Evolutionary conservation across 257 asterid genomes (phyloP).

Genomic region (Nicotiana tabacum): DNA sequence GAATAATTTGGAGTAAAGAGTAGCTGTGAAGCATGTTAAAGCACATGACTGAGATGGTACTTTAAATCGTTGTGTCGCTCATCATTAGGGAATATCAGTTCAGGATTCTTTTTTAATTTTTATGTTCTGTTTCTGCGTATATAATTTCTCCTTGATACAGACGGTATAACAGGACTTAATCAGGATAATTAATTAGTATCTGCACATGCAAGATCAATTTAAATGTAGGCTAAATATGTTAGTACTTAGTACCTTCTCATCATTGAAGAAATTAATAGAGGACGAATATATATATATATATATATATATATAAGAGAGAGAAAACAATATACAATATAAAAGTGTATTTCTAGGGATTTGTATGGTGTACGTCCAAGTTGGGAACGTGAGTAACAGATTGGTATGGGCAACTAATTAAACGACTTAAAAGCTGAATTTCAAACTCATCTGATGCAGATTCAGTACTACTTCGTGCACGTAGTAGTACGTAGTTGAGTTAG

Average conservation of each 20-base stretch:
- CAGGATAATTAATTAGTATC: background rate
- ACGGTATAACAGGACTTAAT: background rate
- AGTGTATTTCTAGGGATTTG: background rate
- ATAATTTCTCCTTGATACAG: background rate
- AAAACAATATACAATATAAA: too few species aligned
- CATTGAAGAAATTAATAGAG: background rate
- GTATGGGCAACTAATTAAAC: conserved; percentile 13
- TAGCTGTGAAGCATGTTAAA: conserved; percentile 21
- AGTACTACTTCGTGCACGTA: background rate
- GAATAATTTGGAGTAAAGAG: conserved; percentile 6
- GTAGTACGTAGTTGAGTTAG: background rate
- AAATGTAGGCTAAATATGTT: background rate
- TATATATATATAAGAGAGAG: too few species aligned
- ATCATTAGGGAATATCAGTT: conserved; percentile 10
- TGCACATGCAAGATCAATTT: conserved; percentile 8
- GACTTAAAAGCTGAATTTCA: background rate
- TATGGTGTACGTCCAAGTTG: background rate
- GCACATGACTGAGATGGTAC: conserved; percentile 15
- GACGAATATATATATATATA: background rate
- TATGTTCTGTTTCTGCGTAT: background rate
- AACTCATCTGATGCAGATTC: background rate
- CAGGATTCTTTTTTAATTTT: background rate
- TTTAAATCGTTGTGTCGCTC: background rate
- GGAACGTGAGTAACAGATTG: background rate
- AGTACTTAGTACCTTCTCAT: background rate